Base-by-base conservation (phyloP, 345 rosid genomes). In the Kandelia obovata region DNA sequence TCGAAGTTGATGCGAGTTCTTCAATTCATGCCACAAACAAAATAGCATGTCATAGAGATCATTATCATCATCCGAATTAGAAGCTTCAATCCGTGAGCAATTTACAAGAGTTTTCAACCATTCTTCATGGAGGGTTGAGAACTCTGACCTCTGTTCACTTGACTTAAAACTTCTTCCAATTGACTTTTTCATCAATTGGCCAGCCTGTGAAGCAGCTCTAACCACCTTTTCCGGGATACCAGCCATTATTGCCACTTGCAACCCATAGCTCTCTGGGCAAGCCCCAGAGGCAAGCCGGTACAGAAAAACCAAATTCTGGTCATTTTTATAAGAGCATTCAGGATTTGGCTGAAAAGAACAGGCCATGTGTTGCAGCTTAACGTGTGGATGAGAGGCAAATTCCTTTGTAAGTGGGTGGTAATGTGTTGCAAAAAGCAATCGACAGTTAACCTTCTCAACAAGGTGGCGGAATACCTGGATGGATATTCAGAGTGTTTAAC, bases 381-480 rank as follows among this genome's bases (percentile, higher is more conserved):
- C 96, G 10, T 75, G 97, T 7, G 96, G 96, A 79, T 94, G 96
- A 71, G 95, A 83, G 61, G 88, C 85, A 65, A 94, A 94, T 63
- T 94, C 98, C 81, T 87, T 91, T 30, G 97, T 91, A 47, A 94
- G 96, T 0, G 97, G 92, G 71, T 91, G 97, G 73, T 94, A 94
- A 78, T 94, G 98, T 1, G 97, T 94, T 17, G 98, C 97, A 63
- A 94, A 91, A 66, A 91, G 87, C 76, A 94, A 76, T 34, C 97
- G 81, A 72, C 97, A 94, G 61, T 89, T 89, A 31, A 94, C 87
- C 72, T 85, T 88, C 74, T 94, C 97, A n/a, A 91, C 87, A 52
- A 94, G 88, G 79, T 94, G 91, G 70, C 98, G 90, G 58, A 94
- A 85, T 65, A 91, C 97, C 98, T 93, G 80, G 28, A 68, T 46